Base-by-base conservation (phyloP, 2,329 filamentous ascomycete genomes). In the Fusarium sp. region DNA sequence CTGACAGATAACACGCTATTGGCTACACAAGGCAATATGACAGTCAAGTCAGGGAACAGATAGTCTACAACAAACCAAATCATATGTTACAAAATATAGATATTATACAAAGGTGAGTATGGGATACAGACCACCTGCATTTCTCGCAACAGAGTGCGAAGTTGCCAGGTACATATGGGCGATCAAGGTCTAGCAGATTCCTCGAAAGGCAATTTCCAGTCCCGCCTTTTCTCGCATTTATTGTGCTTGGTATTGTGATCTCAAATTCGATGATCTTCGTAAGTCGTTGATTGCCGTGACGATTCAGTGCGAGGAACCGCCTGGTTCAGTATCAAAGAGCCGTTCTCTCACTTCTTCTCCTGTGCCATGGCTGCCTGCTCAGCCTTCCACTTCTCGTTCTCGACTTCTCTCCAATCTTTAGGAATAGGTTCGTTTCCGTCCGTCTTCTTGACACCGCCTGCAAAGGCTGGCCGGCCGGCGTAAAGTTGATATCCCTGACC, bases 381-480 rank as follows among this genome's bases (percentile, higher is more conserved):
- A 14, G 74, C 68, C 53, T 76, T 71, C 75, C 86, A 89, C 77
- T 86, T 86, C 75, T 90, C 87, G 71, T 91, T 91, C 81, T 91
- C 89, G 20, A 86, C 74, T 74, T 91, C 88, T 67, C 89, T 83
- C 89, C 89, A 91, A 77, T 91, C 89, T 71, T 79, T 80, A 34
- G 86, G 83, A 57, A 83, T 84, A 57, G 85, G 85, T 77, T 92
- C 91, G 79, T 92, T 88, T 46, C 91, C 91, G 74, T 87, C 88
- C 51, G 90, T 90, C 79, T 87, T 85, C 80, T 88, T 89, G 67
- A 88, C 88, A n/a, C 83, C 80, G 61, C 88, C 87, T 13, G 83
- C 83, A 78, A 92, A 94, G 11, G 91, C 92, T 47, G 90, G 86
- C 77, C 89, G 89, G 32, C 94, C 94, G 18, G 90, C 93, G 79